Conservation (phyloP, 352 stramenopile genomes). For the Globisporangium cystogenes region DNA sequence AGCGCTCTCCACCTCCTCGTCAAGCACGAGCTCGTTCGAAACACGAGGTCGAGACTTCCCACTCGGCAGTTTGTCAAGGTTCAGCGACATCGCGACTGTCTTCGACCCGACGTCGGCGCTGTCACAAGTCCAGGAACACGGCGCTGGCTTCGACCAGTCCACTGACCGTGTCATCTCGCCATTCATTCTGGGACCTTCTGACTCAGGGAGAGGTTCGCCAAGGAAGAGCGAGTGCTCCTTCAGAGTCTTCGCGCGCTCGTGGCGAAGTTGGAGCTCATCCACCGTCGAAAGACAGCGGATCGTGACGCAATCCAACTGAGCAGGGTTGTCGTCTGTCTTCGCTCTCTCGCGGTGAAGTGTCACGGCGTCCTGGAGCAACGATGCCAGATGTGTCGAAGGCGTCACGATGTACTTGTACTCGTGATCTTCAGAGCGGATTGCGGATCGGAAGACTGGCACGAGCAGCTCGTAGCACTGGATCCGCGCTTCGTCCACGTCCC, state of each 20-base stretch:
- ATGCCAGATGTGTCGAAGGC: slow-evolving; percentile 27
- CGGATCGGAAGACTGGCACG: slow-evolving; percentile 35
- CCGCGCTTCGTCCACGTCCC: slow-evolving; percentile 26
- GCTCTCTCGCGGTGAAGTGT: slow-evolving; percentile 12
- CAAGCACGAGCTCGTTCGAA: slow-evolving; percentile 1
- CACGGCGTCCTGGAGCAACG: slow-evolving; percentile 36
- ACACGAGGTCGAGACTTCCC: neutral
- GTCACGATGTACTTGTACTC: slow-evolving; percentile 49
- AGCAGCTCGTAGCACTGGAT: slow-evolving; percentile 43
- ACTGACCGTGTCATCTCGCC: neutral
- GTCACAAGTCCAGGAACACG: neutral
- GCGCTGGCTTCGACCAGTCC: neutral
- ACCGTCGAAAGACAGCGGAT: neutral
- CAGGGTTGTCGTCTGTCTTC: neutral
- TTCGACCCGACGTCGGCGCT: neutral
- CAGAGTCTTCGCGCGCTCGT: no score
- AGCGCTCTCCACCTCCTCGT: slow-evolving; percentile 7
- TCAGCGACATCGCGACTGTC: slow-evolving; percentile 32
- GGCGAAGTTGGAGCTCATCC: neutral
- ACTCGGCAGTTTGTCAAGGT: neutral
- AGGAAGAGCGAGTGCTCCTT: slow-evolving; percentile 1
- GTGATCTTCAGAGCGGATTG: slow-evolving; percentile 24
- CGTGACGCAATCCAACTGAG: slow-evolving; percentile 20
- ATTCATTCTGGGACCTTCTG: neutral
- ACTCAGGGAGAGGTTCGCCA: no score